Percentiles rank a stretch among this genome's conserved stretches.
Evolutionary conservation across 1,139 yeast species (phyloP).

Genomic region (Geotrichum citri-aurantii): DNA sequence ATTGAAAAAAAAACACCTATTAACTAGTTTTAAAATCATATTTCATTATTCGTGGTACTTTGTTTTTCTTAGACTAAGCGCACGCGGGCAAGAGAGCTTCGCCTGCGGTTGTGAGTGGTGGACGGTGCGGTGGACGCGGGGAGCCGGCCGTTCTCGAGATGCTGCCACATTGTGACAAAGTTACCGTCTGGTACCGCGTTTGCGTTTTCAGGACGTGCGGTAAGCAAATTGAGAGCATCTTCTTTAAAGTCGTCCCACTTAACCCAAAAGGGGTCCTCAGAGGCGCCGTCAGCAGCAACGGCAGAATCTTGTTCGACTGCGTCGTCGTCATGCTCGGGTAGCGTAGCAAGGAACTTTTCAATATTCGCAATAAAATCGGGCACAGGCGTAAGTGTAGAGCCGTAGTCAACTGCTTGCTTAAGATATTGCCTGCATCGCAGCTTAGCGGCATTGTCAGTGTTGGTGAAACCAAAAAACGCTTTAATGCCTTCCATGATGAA

Average conservation of each 20-base stretch:
- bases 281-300: background rate
- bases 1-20: background rate
- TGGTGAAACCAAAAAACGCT: slow-evolving; percentile 13
- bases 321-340: background rate
- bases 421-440: slow-evolving; percentile 13
- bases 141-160: slow-evolving; percentile 13
- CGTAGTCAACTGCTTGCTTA: slow-evolving; percentile 10
- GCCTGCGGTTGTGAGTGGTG: slow-evolving; percentile 6
- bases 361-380: slow-evolving; percentile 7
- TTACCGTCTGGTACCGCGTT: slow-evolving; percentile 9
- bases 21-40: no score
- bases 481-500: slow-evolving; percentile 13
- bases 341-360: slow-evolving; percentile 8
- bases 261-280: slow-evolving; percentile 10
- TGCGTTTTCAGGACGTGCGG: slow-evolving; percentile 9
- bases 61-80: slow-evolving; percentile 12
- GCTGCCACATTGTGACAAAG: slow-evolving; percentile 16
- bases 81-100: slow-evolving; percentile 14
- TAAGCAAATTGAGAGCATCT: slow-evolving; percentile 12
- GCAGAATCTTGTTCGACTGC: background rate
- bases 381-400: slow-evolving; percentile 7
- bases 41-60: no score
- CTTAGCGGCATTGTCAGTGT: slow-evolving; percentile 11
- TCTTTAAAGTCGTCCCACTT: slow-evolving; percentile 17
- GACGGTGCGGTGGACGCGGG: slow-evolving; percentile 17